A percentile compares a stretch with the other conserved stretches of the same genome.
phyloP scores from a whole-genome alignment of 2,329 filamentous ascomycete species.

The Penicillium aurantiogriseum region DNA sequence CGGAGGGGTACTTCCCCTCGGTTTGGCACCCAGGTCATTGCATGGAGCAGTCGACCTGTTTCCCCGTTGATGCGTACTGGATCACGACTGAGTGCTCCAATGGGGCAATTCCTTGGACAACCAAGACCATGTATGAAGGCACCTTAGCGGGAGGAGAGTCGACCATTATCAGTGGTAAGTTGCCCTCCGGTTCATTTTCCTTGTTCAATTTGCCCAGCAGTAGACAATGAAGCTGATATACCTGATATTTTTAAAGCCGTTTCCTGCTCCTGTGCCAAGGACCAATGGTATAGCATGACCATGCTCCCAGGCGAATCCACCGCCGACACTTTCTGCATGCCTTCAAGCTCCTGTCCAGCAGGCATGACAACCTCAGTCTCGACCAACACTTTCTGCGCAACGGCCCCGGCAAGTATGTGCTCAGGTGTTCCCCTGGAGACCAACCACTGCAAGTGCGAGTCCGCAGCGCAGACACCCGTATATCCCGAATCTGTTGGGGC shows the following conservation, averaged over 20 bases:
- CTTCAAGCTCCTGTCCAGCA: slow-evolving; percentile 20
- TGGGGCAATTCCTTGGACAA: slow-evolving; percentile 21
- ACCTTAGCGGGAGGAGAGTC: slow-evolving; percentile 19
- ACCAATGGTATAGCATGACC: slow-evolving; percentile 27
- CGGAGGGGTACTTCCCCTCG: slow-evolving; percentile 22
- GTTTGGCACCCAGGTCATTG: slow-evolving; percentile 30
- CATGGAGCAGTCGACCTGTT: slow-evolving; percentile 23
- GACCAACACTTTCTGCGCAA: slow-evolving; percentile 21
- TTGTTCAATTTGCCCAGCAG: not conserved
- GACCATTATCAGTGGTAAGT: slow-evolving; percentile 23
- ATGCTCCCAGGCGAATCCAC: slow-evolving; percentile 5
- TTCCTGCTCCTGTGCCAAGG: slow-evolving; percentile 22
- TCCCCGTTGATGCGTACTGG: slow-evolving; percentile 22
- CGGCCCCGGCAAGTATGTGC: slow-evolving; percentile 16
- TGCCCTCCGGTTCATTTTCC: not conserved
- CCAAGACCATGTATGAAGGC: slow-evolving; percentile 22
- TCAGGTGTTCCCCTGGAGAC: slow-evolving; percentile 12
- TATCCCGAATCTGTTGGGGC: slow-evolving; percentile 19
- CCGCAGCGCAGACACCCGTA: slow-evolving; percentile 18
- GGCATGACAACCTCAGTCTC: slow-evolving; percentile 26
- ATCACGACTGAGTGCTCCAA: slow-evolving; percentile 27
- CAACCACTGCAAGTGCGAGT: slow-evolving; percentile 19
- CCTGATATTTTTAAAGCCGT: slow-evolving; percentile 9
- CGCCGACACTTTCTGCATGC: slow-evolving; percentile 28
- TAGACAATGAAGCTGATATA: not conserved